Base-by-base conservation (phyloP, 352 stramenopile genomes). In the Hyphochytrium catenoides region DNA sequence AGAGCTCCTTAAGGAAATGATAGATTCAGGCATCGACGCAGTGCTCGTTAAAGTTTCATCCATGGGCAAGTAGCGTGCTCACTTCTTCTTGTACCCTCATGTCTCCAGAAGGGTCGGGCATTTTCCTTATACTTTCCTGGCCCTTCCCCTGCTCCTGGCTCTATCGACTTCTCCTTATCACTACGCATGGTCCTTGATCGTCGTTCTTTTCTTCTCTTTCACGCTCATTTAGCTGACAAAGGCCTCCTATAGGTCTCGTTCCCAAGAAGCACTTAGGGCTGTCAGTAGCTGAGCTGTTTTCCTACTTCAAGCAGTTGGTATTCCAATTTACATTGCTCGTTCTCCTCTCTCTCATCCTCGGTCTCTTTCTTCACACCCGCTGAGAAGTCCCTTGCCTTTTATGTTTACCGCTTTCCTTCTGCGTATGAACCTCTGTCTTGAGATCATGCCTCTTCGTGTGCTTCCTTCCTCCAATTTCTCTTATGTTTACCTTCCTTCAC, bases 41-140 rank as follows among this genome's bases (percentile, higher is more conserved):
- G 79, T 97, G 24, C 33, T 98, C n/a, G 73, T 98, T 14, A 95
- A 97, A 47, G 75, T 93, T 9, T 77, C 87, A 6, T 87, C 76
- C 28, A 87, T 95, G 41, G 85, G 70, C 0, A 40, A 14, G 8
- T 8, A 18, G 3, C 6, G 12, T 26, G n/a, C n/a, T n/a, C n/a
- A n/a, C n/a, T n/a, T n/a, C n/a, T n/a, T n/a, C n/a, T n/a, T n/a
- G n/a, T n/a, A n/a, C n/a, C n/a, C n/a, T n/a, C n/a, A n/a, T n/a
- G n/a, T n/a, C n/a, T n/a, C n/a, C n/a, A n/a, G n/a, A n/a, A n/a
- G n/a, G n/a, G n/a, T n/a, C n/a, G n/a, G n/a, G n/a, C n/a, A n/a
- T n/a, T n/a, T n/a, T n/a, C n/a, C n/a, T n/a, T n/a, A n/a, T n/a
- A n/a, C n/a, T 9, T n/a, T 16, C 11, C 21, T 31, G 15, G 11